Conservation (phyloP, 371 early-diverging fungal species). For the Mucor piriformis region DNA sequence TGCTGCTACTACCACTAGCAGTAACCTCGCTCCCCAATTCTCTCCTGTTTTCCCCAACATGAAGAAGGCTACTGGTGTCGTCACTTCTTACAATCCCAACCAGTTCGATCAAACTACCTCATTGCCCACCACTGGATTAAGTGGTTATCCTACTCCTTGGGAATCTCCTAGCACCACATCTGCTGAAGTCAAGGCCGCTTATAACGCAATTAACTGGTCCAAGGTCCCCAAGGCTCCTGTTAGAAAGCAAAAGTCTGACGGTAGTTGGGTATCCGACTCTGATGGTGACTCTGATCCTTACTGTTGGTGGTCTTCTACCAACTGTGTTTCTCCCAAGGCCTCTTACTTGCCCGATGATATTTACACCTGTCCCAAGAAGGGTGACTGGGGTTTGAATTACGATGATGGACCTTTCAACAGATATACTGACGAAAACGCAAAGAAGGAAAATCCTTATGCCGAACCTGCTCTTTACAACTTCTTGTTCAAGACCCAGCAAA, state of each 20-base stretch:
- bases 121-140: constrained; percentile 7
- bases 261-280: constrained; percentile 7
- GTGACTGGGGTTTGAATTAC: constrained; percentile 53
- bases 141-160: constrained; percentile 42
- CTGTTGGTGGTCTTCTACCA: constrained; percentile 53
- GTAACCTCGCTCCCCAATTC: constrained; percentile 15
- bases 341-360: constrained; percentile 46
- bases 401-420: constrained; percentile 53
- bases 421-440: constrained; percentile 17
- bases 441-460: constrained; percentile 28
- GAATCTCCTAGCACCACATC: constrained; percentile 27
- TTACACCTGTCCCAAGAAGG: constrained; percentile 40
- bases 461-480: constrained; percentile 52
- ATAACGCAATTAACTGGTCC: constrained; percentile 44
- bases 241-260: constrained; percentile 20
- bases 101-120: constrained; percentile 8
- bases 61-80: constrained; percentile 15
- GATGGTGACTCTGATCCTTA: constrained; percentile 33
- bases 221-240: constrained; percentile 43
- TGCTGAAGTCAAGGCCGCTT: constrained; percentile 40
- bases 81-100: constrained; percentile 14
- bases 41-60: constrained; percentile 21
- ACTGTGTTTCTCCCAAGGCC: constrained; percentile 44
- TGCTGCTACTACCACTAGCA: constrained; percentile 14
- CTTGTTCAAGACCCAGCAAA: constrained; percentile 29